Evolutionary conservation across 2,329 filamentous ascomycete genomes (phyloP).

Genomic region (Penicillium sp.): DNA sequence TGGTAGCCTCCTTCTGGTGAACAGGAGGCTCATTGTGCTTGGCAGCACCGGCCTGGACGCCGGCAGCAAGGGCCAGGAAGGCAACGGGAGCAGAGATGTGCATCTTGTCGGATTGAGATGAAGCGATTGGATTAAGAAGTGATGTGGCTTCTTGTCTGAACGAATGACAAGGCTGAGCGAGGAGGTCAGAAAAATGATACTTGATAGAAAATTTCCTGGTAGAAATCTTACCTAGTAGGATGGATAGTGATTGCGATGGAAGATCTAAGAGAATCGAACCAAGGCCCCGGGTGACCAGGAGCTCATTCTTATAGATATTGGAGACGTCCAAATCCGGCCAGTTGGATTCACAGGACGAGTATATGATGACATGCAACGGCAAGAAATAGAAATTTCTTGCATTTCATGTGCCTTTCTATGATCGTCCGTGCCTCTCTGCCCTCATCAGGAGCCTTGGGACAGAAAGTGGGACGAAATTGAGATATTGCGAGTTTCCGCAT

Average conservation of each 20-base stretch:
- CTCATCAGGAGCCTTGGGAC: slow-evolving; percentile 15
- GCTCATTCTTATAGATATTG: slow-evolving; percentile 25
- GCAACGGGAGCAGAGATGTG: slow-evolving; percentile 31
- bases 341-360: slow-evolving; percentile 4
- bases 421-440: slow-evolving; percentile 17
- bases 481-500: slow-evolving; percentile 25
- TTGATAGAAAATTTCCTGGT: background rate
- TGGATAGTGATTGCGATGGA: slow-evolving; percentile 12
- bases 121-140: slow-evolving; percentile 23
- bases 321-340: slow-evolving; percentile 25
- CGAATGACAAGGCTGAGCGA: slow-evolving; percentile 27
- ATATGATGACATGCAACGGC: slow-evolving; percentile 24
- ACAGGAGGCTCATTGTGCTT: slow-evolving; percentile 22
- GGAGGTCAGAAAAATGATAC: slow-evolving; percentile 7
- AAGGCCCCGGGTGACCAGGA: background rate
- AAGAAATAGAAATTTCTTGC: slow-evolving; percentile 6
- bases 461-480: slow-evolving; percentile 9
- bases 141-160: slow-evolving; percentile 23
- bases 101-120: slow-evolving; percentile 29
- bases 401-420: slow-evolving; percentile 19
- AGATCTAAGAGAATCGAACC: slow-evolving; percentile 1
- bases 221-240: slow-evolving; percentile 13
- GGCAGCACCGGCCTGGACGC: slow-evolving; percentile 14
- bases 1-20: slow-evolving; percentile 8
- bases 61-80: slow-evolving; percentile 24